These are phyloP conservation scores for Alternaria incomplexa DNA, from an alignment of 2,329 filamentous ascomycete species.

Conservation along the genomic window DNA sequence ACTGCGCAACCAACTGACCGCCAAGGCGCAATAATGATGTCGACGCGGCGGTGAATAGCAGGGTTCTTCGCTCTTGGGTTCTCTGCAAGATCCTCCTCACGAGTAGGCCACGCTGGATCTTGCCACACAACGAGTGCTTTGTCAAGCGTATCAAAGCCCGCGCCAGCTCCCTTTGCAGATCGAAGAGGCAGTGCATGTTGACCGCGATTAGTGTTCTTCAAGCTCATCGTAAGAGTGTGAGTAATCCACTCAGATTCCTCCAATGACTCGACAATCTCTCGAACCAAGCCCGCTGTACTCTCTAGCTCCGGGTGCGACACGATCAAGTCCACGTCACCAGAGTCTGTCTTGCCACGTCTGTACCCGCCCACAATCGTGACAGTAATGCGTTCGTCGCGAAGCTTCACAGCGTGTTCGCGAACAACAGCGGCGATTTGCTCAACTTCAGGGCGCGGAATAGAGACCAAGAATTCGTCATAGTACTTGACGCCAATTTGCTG, in stretches of 20 bases:
- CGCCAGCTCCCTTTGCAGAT: conserved; percentile 48
- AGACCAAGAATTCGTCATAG: conserved; percentile 80
- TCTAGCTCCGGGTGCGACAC: conserved; percentile 77
- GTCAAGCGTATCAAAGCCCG: conserved; percentile 85
- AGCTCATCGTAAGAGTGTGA: conserved; percentile 76
- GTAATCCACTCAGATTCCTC: conserved; percentile 76
- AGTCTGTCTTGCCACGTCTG: conserved; percentile 73
- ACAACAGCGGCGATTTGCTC: conserved; percentile 71
- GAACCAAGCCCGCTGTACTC: conserved; percentile 73
- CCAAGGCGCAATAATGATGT: conserved; percentile 92
- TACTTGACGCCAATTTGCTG: conserved; percentile 96
- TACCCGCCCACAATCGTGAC: conserved; percentile 79
- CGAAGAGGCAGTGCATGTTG: conserved; percentile 68
- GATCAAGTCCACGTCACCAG: conserved; percentile 86
- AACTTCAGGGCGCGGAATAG: conserved; percentile 76
- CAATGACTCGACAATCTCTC: conserved; percentile 72
- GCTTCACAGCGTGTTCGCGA: conserved; percentile 68
- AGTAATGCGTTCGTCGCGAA: conserved; percentile 63
- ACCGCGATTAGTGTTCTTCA: conserved; percentile 72
- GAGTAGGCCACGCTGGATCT: conserved; percentile 60
- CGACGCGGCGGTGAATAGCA: conserved; percentile 81
- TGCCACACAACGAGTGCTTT: conserved; percentile 96
- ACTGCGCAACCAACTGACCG: conserved; percentile 87
- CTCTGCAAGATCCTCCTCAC: conserved; percentile 42
- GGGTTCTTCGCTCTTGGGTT: conserved; percentile 63